These are phyloP conservation scores for Aethionema arabicum DNA, from an alignment of 345 rosid species.

Conservation along the genomic window DNA sequence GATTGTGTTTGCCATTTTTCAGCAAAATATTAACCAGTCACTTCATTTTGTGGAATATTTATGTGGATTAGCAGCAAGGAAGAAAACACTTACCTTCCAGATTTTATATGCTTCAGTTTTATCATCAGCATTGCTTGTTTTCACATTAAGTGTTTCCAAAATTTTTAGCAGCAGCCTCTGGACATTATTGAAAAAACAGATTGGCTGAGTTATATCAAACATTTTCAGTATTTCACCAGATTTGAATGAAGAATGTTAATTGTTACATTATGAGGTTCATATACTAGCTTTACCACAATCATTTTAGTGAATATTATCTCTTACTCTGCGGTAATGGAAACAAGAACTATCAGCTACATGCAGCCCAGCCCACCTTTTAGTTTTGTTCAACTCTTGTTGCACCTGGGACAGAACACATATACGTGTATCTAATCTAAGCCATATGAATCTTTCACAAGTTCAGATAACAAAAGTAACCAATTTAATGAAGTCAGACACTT, in stretches of 20 bases:
- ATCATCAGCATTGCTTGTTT: constrained; percentile 22
- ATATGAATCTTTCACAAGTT: constrained; percentile 15
- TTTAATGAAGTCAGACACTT: constrained; percentile 7
- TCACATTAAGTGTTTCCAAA: constrained; percentile 23
- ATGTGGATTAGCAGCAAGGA: background rate
- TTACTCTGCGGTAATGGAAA: constrained; percentile 85
- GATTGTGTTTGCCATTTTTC: background rate
- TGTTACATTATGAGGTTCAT: no score
- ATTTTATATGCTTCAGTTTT: constrained; percentile 38
- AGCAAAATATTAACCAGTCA: background rate
- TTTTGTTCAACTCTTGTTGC: constrained; percentile 59
- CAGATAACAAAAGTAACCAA: constrained; percentile 18
- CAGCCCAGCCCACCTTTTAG: constrained; percentile 72
- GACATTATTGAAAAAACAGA: background rate
- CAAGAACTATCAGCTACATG: constrained; percentile 90
- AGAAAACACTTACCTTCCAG: constrained; percentile 52
- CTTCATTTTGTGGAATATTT: no score
- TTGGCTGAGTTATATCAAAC: constrained; percentile 16
- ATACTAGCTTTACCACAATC: constrained; percentile 8
- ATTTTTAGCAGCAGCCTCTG: constrained; percentile 69
- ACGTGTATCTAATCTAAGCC: no score
- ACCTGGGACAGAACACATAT: constrained; percentile 48
- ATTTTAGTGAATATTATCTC: constrained; percentile 18
- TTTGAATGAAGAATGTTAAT: constrained; percentile 8
- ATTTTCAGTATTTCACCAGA: constrained; percentile 24